Conservation (phyloP, 2,329 filamentous ascomycete species). For the Drechslerella coelobrocha region DNA sequence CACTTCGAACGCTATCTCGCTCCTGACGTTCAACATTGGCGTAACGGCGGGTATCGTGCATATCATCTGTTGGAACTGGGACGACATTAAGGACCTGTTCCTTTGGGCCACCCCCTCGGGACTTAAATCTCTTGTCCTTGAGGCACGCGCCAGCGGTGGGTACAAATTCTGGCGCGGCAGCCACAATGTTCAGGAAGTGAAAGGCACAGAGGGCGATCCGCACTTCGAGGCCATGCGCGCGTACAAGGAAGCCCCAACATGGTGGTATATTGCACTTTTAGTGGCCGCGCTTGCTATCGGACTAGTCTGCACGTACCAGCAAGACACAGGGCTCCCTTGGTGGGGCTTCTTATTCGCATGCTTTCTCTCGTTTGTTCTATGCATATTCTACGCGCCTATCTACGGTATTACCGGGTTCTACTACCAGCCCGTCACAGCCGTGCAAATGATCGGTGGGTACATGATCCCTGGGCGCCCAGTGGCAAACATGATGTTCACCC, state of each 20-base stretch:
- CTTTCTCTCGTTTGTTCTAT: slow-evolving; percentile 57
- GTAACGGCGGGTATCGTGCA: slow-evolving; percentile 62
- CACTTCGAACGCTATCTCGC: slow-evolving; percentile 58
- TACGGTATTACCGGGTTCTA: slow-evolving; percentile 59
- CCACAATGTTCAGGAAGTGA: slow-evolving; percentile 43
- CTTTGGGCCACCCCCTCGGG: slow-evolving; percentile 53
- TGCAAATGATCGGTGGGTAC: slow-evolving; percentile 63
- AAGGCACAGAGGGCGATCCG: slow-evolving; percentile 56
- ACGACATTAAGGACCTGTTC: slow-evolving; percentile 59
- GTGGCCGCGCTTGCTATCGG: slow-evolving; percentile 57
- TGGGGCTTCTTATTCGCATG: slow-evolving; percentile 61
- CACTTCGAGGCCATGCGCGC: slow-evolving; percentile 60
- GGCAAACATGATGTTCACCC: slow-evolving; percentile 61
- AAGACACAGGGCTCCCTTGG: slow-evolving; percentile 58
- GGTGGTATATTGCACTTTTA: slow-evolving; percentile 60
- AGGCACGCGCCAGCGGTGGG: slow-evolving; percentile 8
- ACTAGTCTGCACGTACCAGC: slow-evolving; percentile 58
- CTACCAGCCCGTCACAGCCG: slow-evolving; percentile 57
- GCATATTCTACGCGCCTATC: slow-evolving; percentile 60
- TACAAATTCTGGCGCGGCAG: slow-evolving; percentile 53
- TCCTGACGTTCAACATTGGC: slow-evolving; percentile 61
- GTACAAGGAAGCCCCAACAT: slow-evolving; percentile 60
- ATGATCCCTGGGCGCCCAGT: slow-evolving; percentile 58
- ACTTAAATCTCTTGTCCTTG: slow-evolving; percentile 53
- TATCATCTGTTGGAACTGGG: slow-evolving; percentile 59